Evolutionary conservation across 202 grass and related monocot genomes (phyloP), one percentile per base, ranked within the genome.

Genomic region (Elaeis oleifera): DNA sequence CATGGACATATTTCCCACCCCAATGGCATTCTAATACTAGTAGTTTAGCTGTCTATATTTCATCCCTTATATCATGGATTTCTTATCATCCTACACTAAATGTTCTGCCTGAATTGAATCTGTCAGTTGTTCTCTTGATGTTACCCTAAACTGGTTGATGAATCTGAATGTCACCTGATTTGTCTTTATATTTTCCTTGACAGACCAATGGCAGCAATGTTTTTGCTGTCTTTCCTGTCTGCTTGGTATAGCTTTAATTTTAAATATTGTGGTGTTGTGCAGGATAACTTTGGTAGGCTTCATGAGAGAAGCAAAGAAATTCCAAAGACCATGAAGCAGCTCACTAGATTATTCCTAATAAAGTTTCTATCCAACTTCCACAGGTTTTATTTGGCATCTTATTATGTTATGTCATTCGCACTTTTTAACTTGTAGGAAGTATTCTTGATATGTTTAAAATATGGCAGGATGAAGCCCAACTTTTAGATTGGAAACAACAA

Each of bases 291-390:
- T 83, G 71, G 80, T 68, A 89, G 84, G 59, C 72, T 94, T 60
- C 88, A 94, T n/a, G 94, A 99, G 75, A 94, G 94, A 70, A 99
- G 74, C 75, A 99, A 99, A 71, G 94, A 99, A 78, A 86, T 82
- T 59, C 94, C 94, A 1, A 99, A 99, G 70, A 78, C 85, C 27
- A 94, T 89, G 88, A 99, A 94, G 75, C 88, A 99, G 72, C 83
- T 99, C 53, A 81, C 80, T 64, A 88, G 84, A 58, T 80, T 99
- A 69, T 99, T 58, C 94, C 94, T 58, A 99, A 99, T 74, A 99
- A 99, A 87, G 84, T 99, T 70, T 83, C 75, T 0, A 84, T 99
- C 71, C 88, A 99, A 71, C 83, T 89, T 89, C 94, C 94, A 17
- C 85, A 99, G 85, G 94, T 94, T 22, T 74, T 23, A 65, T 71